These are phyloP conservation scores for Alternaria sp. DNA, from an alignment of 2,329 filamentous ascomycete species.

Conservation along the genomic window DNA sequence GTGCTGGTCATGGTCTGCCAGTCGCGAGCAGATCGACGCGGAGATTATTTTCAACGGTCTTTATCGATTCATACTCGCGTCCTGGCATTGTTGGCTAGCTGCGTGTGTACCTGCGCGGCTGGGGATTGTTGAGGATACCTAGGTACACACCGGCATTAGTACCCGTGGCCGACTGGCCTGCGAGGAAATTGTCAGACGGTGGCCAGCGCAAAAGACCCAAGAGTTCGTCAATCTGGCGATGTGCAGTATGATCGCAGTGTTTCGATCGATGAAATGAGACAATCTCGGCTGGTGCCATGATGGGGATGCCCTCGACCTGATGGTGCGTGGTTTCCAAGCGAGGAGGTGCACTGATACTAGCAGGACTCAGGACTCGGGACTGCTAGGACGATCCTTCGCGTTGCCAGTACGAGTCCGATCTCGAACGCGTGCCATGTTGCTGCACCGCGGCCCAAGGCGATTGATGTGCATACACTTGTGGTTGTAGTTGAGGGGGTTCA, in stretches of 20 bases:
- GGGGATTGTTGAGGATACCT: background rate
- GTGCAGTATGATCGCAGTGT: slow-evolving; percentile 1
- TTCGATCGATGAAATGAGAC: slow-evolving; percentile 6
- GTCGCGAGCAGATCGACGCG: slow-evolving; percentile 18
- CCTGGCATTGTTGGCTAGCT: slow-evolving; percentile 7
- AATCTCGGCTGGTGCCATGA: slow-evolving; percentile 4
- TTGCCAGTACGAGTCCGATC: slow-evolving; percentile 4
- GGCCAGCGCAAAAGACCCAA: background rate
- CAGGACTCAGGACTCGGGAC: background rate
- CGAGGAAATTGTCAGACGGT: background rate
- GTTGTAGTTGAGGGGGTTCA: slow-evolving; percentile 1
- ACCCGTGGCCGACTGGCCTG: slow-evolving; percentile 1
- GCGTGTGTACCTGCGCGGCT: slow-evolving; percentile 9
- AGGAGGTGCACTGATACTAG: slow-evolving; percentile 3
- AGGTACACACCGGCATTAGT: background rate
- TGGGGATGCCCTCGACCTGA: slow-evolving; percentile 4
- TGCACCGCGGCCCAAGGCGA: background rate
- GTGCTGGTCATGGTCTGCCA: slow-evolving; percentile 1
- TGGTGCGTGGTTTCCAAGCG: slow-evolving; percentile 1
- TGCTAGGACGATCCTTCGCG: slow-evolving; percentile 8
- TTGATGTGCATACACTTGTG: slow-evolving; percentile 3
- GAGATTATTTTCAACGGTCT: slow-evolving; percentile 20
- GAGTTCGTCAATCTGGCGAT: background rate
- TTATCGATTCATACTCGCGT: slow-evolving; percentile 9
- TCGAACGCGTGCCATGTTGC: background rate